Conservation (phyloP, 805 yeast genomes). For the Saccharomycopsis selenospora region DNA sequence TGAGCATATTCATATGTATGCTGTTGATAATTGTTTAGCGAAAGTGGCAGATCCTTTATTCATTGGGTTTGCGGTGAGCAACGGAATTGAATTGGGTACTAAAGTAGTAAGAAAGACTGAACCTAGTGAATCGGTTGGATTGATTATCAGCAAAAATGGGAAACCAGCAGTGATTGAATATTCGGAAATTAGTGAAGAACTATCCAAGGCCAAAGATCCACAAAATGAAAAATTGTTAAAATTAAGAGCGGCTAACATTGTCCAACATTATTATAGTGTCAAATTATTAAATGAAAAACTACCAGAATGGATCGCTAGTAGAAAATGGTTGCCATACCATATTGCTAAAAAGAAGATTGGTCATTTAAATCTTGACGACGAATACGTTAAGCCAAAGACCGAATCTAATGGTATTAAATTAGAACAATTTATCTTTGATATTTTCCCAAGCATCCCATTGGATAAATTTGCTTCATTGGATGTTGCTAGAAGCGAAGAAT, state of each 20-base stretch:
- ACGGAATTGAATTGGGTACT: constrained; percentile 70
- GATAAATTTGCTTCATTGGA: constrained; percentile 82
- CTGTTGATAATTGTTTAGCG: constrained; percentile 91
- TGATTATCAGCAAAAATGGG: constrained; percentile 56
- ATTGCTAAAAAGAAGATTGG: constrained; percentile 89
- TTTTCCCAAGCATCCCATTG: constrained; percentile 71
- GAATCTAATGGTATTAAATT: constrained; percentile 86
- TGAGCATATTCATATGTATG: constrained; percentile 90
- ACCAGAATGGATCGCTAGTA: constrained; percentile 63
- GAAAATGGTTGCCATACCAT: constrained; percentile 78
- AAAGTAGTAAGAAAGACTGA: constrained; percentile 92
- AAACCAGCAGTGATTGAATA: constrained; percentile 91
- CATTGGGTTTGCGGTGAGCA: constrained; percentile 57
- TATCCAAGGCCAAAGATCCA: constrained; percentile 60
- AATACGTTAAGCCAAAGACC: constrained; percentile 51
- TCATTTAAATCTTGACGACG: constrained; percentile 40
- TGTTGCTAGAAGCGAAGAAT: constrained; percentile 78
- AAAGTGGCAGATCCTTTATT: constrained; percentile 84
- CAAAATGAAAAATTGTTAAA: constrained; percentile 48
- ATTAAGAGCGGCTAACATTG: constrained; percentile 93
- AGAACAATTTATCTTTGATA: constrained; percentile 96
- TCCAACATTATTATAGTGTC: constrained; percentile 89
- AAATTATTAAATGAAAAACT: constrained; percentile 55
- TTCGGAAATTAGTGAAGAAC: constrained; percentile 74
- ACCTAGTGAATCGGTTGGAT: constrained; percentile 83